Evolutionary conservation across 768 basidiomycete genomes (phyloP), one percentile per base, ranked within the genome.

Genomic region (Mycena amicta): DNA sequence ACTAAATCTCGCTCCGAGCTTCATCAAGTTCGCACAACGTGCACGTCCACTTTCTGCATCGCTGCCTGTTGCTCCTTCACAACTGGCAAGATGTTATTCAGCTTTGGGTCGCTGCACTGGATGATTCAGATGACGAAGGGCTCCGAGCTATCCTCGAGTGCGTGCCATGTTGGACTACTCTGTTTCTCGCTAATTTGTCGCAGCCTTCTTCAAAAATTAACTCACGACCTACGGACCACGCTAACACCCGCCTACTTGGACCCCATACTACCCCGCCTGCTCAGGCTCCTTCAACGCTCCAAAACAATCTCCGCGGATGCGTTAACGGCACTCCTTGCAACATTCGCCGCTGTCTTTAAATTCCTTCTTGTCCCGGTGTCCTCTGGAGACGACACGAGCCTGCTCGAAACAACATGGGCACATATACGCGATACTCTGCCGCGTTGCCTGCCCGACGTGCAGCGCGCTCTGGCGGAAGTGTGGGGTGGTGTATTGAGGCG

Each of bases 401-500:
- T 45, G 13, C 43, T 45, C 20, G 43, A 45, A 16, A n/a, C 43
- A n/a, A 87, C 89, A 2, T 93, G 91, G 91, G 54, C 69, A 4
- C 66, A 72, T 27, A 72, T 93, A 39, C 75, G 77, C 25, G 67
- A 70, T 0, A 74, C 80, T 1, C 69, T 93, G 8, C 80, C 81
- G 3, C 80, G 76, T 56, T 92, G 89, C 68, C 74, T 82, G 55
- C 80, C 84, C 0, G 90, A 94, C 57, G 81, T 92, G 2, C 90
- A 90, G 67, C 76, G 89, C 25, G 85, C 89, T 1, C 80, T 90
- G 11, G 89, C 92, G 0, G 93, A 97, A 67, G 92, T 93, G 3
- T 97, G 93, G 95, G 92, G 87, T 0, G 84, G 83, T 0, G 80
- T 89, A 0, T 66, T 96, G 41, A 79, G 95, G 50, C 81, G 90